phyloP scores from a whole-genome alignment of 352 stramenopile genomes.

The Globisporangium mamillatum region DNA sequence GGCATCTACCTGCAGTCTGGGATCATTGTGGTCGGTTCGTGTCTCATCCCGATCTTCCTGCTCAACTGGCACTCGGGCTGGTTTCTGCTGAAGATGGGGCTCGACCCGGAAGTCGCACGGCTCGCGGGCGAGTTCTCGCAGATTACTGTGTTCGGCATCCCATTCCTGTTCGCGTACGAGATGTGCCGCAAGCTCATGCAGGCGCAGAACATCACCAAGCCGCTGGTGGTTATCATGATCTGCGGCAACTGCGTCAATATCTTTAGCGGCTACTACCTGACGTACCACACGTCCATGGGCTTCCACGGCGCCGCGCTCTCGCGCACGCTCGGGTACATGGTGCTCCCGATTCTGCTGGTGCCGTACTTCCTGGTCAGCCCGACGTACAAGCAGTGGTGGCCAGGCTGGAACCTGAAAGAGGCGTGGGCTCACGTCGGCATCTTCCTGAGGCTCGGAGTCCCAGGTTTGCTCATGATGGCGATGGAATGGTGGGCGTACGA shows the following conservation, averaged over 20 bases:
- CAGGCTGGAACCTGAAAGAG: conserved; percentile 55
- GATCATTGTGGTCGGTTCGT: conserved; percentile 42
- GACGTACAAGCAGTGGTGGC: conserved; percentile 53
- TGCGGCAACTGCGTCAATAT: conserved; percentile 63
- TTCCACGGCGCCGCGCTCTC: conserved; percentile 74
- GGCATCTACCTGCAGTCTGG: conserved; percentile 65
- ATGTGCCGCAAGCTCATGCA: conserved; percentile 68
- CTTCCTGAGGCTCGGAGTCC: conserved; percentile 64
- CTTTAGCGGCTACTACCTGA: conserved; percentile 58
- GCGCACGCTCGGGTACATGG: conserved; percentile 50
- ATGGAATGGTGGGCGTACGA: conserved; percentile 84
- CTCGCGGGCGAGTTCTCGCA: conserved; percentile 49
- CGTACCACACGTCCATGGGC: conserved; percentile 64
- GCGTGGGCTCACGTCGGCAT: conserved; percentile 42
- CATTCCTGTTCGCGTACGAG: conserved; percentile 62
- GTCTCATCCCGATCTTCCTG: conserved; percentile 37
- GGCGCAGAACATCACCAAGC: conserved; percentile 62
- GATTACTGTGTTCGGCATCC: conserved; percentile 47
- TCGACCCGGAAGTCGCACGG: conserved; percentile 43
- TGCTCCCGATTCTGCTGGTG: conserved; percentile 44
- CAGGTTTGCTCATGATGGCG: conserved; percentile 56
- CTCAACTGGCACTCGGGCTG: conserved; percentile 49
- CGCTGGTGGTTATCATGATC: conserved; percentile 53
- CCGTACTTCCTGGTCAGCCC: conserved; percentile 44
- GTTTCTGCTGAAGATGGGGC: conserved; percentile 44